Evolutionary conservation across 164 flowering plant genomes (phyloP).

Genomic region (Magnolia sinica): DNA sequence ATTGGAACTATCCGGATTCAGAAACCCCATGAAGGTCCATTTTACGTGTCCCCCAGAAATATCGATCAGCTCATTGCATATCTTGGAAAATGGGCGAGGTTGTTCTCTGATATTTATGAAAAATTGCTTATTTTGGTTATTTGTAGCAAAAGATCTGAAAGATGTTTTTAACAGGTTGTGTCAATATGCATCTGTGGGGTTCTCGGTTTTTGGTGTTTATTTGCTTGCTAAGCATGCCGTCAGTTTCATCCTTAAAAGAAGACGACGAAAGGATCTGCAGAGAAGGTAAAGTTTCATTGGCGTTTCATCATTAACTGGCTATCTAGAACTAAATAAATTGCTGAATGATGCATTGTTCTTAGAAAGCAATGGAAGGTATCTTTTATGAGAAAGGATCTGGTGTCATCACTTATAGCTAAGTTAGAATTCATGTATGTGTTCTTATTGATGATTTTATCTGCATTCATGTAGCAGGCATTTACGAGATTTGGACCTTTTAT

Average conservation of each 20-base stretch:
- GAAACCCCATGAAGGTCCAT: slow-evolving; percentile 87
- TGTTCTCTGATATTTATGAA: slow-evolving; percentile 8
- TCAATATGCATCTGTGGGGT: slow-evolving; percentile 77
- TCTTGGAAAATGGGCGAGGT: slow-evolving; percentile 97
- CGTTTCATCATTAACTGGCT: neutral
- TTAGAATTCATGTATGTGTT: too few species aligned
- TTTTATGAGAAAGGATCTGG: neutral
- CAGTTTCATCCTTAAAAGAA: slow-evolving; percentile 63
- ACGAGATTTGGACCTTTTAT: too few species aligned
- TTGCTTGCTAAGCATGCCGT: slow-evolving; percentile 75
- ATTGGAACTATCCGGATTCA: slow-evolving; percentile 83
- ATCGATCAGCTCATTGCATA: slow-evolving; percentile 85
- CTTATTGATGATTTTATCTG: too few species aligned
- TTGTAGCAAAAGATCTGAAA: neutral
- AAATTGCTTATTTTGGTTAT: slow-evolving; percentile 1
- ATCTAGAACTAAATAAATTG: neutral
- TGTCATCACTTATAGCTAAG: too few species aligned
- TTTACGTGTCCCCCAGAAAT: slow-evolving; percentile 77
- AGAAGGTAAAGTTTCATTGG: slow-evolving; percentile 44
- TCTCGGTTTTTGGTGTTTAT: slow-evolving; percentile 70
- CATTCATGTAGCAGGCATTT: too few species aligned
- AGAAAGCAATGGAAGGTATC: neutral
- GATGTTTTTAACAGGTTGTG: slow-evolving; percentile 56
- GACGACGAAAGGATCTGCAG: slow-evolving; percentile 66
- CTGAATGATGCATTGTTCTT: neutral